Base-by-base conservation (phyloP, 495 filamentous ascomycete species). In the Tuber brumale region DNA sequence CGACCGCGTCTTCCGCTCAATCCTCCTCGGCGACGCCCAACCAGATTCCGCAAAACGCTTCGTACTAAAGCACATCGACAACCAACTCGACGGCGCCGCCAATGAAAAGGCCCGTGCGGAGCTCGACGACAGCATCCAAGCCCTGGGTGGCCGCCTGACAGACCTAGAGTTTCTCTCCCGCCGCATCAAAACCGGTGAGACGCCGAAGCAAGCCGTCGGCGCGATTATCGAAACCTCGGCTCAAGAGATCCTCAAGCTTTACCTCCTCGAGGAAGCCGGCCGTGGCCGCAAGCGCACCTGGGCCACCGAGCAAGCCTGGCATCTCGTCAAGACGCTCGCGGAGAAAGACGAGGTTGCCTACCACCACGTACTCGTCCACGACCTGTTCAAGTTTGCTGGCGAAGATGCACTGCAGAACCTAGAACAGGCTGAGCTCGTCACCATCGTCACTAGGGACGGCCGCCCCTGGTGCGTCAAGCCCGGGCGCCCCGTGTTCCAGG, bases 131-230 rank as follows among this genome's bases (percentile, higher is more conserved):
- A 93, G 91, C 82, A 97, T 98, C 81, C 87, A 89, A 27, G 86
- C 89, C 0, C 88, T 99, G 31, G 95, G 95, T 43, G 95, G 95
- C 4, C 91, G 95, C 10, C 88, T 99, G 6, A 97, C 94, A 0
- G 96, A 99, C 81, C 91, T 99, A 39, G 95, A 97, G 80, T 94
- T 94, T 80, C 90, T 99, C 76, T 91, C 94, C 19, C 90, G 94
- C 75, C 88, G 95, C n/a, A 92, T 99, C 78, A 93, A 94, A 82
- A 89, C 91, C 21, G 96, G 96, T 35, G 95, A 98, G 85, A 92
- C 87, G 0, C 95, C 95, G 1, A 87, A 87, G 81, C 88, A 90
- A 78, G 95, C 95, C n/a, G 91, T 97, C 21, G 85, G 89, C 45
- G 93, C 97, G 78, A 98, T 99, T 73, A 92, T 95, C 66, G 90